Evolutionary conservation across 2,329 filamentous ascomycete genomes (phyloP).

Genomic region (Fusarium torulosum): DNA sequence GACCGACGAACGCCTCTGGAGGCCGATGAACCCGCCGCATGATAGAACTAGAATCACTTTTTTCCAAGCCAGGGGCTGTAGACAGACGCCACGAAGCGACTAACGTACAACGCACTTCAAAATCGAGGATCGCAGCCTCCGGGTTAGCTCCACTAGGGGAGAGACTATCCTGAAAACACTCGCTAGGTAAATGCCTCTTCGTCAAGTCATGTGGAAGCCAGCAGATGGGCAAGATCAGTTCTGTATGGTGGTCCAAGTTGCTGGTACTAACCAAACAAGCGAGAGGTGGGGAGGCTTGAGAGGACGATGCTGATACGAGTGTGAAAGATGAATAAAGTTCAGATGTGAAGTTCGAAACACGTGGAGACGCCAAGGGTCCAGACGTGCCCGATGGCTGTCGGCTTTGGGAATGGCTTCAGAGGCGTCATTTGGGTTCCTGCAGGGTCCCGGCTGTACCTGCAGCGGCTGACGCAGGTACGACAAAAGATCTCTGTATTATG

Average conservation of each 20-base stretch:
- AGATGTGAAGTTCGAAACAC: slow-evolving; percentile 22
- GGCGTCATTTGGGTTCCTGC: slow-evolving; percentile 11
- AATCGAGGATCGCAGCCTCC: neutral
- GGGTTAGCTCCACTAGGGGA: slow-evolving; percentile 6
- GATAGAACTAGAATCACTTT: slow-evolving; percentile 8
- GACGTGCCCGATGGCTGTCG: slow-evolving; percentile 29
- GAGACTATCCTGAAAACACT: slow-evolving; percentile 17
- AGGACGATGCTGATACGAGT: slow-evolving; percentile 11
- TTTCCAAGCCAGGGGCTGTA: slow-evolving; percentile 25
- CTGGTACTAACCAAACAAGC: slow-evolving; percentile 4
- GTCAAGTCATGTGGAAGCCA: slow-evolving; percentile 2
- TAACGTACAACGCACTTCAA: slow-evolving; percentile 6
- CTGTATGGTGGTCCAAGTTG: neutral
- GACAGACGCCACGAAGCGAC: slow-evolving; percentile 38
- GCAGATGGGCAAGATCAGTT: slow-evolving; percentile 1
- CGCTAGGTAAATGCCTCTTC: slow-evolving; percentile 1
- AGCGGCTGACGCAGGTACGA: slow-evolving; percentile 27
- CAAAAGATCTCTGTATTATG: neutral
- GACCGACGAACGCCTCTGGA: slow-evolving; percentile 11
- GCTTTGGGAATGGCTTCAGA: slow-evolving; percentile 14
- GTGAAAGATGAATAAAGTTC: slow-evolving; percentile 1
- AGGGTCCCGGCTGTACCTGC: slow-evolving; percentile 30
- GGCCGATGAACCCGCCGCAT: slow-evolving; percentile 4
- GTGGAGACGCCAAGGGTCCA: slow-evolving; percentile 33
- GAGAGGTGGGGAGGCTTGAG: slow-evolving; percentile 9